Evolutionary conservation across 2,329 filamentous ascomycete species (phyloP), one percentile per base, ranked within the genome.

Genomic region (Thielaviopsis ethacetica): DNA sequence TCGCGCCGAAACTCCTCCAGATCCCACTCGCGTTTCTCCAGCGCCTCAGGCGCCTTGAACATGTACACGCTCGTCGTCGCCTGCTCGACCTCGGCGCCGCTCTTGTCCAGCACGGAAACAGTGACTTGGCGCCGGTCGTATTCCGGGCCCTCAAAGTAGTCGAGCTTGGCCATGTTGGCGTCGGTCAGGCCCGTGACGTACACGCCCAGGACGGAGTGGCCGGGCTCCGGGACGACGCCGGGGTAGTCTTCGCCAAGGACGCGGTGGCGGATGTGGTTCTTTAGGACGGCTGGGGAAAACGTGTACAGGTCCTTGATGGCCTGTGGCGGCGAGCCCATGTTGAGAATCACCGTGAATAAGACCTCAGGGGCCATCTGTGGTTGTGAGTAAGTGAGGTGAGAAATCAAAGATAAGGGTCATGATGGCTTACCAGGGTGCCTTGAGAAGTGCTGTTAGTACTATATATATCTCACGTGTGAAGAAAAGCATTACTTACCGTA

Each of bases 11-110:
- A 97, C 63, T 86, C 82, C 54, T 84, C 82, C 72, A 90, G 93
- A 68, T 95, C 88, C 91, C 91, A 97, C 69, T 95, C 90, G 22
- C 73, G 71, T 34, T 79, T 74, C 69, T 95, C 88, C 19, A 97
- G 71, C 0, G 66, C 44, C 0, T 70, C 63, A 17, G 72, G 68
- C 1, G 73, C 63, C 52, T 75, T 73, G 70, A 79, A 90, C 5
- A 90, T 76, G 67, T 91, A 91, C 13, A 82, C 81, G 56, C 78
- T 73, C 2, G 83, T 78, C 62, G 75, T 70, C 56, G 78, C 75
- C 63, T 76, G 72, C 54, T 76, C 73, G 17, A 70, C 50, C 72
- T 64, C 60, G 7, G 62, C 65, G n/a, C 72, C 73, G 15, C 71
- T 68, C 15, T 71, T 70, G 58, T 71, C 68, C 5, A 79, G 65